A percentile compares a stretch with the other conserved stretches of the same genome.
Conservation (phyloP, 805 yeast genomes). For the Yarrowia sp. region DNA sequence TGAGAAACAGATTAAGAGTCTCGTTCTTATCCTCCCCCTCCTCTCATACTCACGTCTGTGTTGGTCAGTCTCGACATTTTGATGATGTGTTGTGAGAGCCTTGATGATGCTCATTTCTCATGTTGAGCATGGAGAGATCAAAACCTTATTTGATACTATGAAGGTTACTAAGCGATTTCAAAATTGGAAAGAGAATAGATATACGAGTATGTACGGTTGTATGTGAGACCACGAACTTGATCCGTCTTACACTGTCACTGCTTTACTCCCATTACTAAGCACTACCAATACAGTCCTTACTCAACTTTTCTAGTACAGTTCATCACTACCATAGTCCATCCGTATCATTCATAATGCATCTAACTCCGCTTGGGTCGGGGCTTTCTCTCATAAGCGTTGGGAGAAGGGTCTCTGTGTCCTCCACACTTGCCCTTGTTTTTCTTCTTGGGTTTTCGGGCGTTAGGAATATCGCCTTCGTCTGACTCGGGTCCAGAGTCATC, state of each 20-base stretch:
- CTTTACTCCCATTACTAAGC: no score
- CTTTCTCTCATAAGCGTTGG: slow-evolving; percentile 86
- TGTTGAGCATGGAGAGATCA: not conserved
- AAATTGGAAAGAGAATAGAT: no score
- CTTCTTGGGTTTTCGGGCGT: slow-evolving; percentile 27
- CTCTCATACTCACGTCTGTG: not conserved
- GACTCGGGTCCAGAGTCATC: slow-evolving; percentile 39
- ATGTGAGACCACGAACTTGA: no score
- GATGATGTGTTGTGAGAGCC: not conserved
- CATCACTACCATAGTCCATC: no score
- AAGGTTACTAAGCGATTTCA: no score
- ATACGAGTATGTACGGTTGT: no score
- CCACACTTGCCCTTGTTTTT: slow-evolving; percentile 29
- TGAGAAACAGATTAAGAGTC: not conserved
- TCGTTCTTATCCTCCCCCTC: no score
- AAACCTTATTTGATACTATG: not conserved
- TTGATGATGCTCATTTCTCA: not conserved
- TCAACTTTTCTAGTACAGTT: no score
- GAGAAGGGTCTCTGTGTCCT: slow-evolving; percentile 45
- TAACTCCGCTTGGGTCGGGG: slow-evolving; percentile 43
- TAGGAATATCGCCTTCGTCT: slow-evolving; percentile 29
- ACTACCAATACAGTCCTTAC: no score
- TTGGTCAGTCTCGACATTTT: slow-evolving; percentile 20
- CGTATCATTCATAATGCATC: not conserved
- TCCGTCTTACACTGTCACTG: no score